A percentile compares a stretch with the other conserved stretches of the same genome.
phyloP scores from a whole-genome alignment of 495 filamentous ascomycete species.

The Chaetomium tenue region DNA sequence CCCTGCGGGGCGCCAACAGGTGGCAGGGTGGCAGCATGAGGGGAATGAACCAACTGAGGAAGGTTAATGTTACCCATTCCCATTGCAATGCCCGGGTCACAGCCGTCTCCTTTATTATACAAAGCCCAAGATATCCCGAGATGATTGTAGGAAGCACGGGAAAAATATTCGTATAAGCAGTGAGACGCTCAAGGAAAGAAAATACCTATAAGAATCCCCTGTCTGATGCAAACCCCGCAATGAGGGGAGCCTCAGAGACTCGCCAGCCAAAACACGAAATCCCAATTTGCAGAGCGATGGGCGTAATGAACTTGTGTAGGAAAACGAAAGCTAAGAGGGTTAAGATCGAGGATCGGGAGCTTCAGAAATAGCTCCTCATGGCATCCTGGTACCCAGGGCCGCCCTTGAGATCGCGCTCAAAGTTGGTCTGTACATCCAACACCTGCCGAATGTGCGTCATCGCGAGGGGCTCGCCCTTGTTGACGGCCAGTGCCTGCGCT shows the following conservation, averaged over 20 bases:
- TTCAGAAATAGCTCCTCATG: constrained; percentile 55
- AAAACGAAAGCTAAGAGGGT: background rate
- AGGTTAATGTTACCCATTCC: too few species aligned
- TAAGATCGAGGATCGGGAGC: background rate
- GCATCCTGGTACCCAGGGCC: constrained; percentile 62
- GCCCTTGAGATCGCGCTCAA: constrained; percentile 73
- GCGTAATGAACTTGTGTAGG: background rate
- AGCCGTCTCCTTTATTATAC: too few species aligned
- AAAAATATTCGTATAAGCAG: too few species aligned
- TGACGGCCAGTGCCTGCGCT: constrained; percentile 80
- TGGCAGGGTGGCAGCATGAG: too few species aligned
- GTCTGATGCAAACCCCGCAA: too few species aligned
- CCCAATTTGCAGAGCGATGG: background rate
- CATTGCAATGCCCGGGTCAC: too few species aligned
- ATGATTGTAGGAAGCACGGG: too few species aligned
- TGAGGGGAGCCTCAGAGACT: too few species aligned
- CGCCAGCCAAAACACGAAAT: background rate
- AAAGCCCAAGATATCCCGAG: too few species aligned
- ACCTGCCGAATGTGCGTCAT: constrained; percentile 84
- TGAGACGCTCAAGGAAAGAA: background rate
- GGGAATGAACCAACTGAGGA: too few species aligned
- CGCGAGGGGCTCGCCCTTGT: constrained; percentile 64
- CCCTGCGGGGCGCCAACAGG: too few species aligned
- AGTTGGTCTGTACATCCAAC: constrained; percentile 76
- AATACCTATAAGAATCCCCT: too few species aligned